Conservation (phyloP, 2,329 filamentous ascomycete species). For the Alternaria sp. region DNA sequence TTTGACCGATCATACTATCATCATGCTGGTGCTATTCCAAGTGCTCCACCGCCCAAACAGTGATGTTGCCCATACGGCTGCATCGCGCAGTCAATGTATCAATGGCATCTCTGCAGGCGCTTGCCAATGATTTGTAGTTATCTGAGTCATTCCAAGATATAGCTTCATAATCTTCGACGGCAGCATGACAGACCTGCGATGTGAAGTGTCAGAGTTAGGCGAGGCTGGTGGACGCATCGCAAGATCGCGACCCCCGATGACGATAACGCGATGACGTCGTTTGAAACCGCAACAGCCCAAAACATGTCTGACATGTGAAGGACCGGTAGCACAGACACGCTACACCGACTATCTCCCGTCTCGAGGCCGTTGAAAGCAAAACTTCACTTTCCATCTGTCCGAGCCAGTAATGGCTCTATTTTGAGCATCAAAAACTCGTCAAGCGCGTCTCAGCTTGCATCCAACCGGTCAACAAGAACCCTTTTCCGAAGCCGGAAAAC, state of each 20-base stretch:
- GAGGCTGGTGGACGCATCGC: neutral
- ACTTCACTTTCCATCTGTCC: conserved; percentile 4
- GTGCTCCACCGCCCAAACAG: too few species aligned
- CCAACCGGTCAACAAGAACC: neutral
- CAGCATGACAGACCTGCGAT: too few species aligned
- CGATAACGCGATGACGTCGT: conserved; percentile 3
- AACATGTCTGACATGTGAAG: conserved; percentile 4
- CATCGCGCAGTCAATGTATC: neutral
- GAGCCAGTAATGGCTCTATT: neutral
- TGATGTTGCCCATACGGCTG: too few species aligned
- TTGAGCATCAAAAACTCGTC: neutral
- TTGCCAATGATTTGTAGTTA: neutral
- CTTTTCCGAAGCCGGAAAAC: neutral
- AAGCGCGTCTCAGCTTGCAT: neutral
- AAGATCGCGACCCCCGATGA: neutral
- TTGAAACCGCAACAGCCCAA: neutral
- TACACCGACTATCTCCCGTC: neutral
- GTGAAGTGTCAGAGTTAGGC: neutral
- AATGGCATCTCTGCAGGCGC: neutral
- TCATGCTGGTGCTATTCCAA: neutral
- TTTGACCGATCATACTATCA: neutral
- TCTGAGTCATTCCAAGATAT: neutral
- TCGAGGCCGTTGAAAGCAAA: neutral
- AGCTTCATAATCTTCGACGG: neutral
- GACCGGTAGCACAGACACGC: neutral